These are phyloP conservation scores for Magnaporthiopsis incrustans DNA, from an alignment of 2,329 filamentous ascomycete species.

Conservation along the genomic window DNA sequence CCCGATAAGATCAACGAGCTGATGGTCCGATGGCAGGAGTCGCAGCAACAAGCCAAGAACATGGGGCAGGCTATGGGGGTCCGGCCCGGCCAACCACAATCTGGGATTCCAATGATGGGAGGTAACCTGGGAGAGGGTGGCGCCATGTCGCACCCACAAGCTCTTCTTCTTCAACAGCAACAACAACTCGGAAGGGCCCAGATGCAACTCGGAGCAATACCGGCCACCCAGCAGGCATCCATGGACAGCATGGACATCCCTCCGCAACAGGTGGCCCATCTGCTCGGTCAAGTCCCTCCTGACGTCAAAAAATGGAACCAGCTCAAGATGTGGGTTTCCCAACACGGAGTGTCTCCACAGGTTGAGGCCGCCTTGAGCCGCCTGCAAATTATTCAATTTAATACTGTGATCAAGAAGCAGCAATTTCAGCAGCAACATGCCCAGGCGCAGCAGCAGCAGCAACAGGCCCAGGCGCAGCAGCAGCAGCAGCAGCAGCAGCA, in stretches of 20 bases:
- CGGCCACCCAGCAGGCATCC: slow-evolving; percentile 12
- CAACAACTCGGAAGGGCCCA: slow-evolving; percentile 9
- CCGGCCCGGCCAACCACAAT: slow-evolving; percentile 18
- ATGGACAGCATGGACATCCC: slow-evolving; percentile 44
- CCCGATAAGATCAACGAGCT: slow-evolving; percentile 44
- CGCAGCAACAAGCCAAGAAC: slow-evolving; percentile 10
- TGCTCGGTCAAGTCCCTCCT: slow-evolving; percentile 21
- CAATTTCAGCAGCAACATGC: slow-evolving; percentile 10
- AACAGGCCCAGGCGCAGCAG: not conserved
- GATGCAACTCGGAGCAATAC: slow-evolving; percentile 14
- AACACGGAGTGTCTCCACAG: slow-evolving; percentile 20
- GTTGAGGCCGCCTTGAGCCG: not conserved
- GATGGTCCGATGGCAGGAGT: slow-evolving; percentile 37
- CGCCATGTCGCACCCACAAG: not conserved
- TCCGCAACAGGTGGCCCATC: slow-evolving; percentile 8
- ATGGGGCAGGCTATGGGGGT: slow-evolving; percentile 12
- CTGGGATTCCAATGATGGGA: not conserved
- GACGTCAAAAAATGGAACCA: slow-evolving; percentile 43
- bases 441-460: slow-evolving; percentile 10
- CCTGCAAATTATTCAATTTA: slow-evolving; percentile 33
- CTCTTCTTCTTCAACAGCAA: slow-evolving; percentile 11
- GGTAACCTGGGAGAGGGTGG: not conserved
- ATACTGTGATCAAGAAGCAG: slow-evolving; percentile 16
- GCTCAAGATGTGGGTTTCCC: slow-evolving; percentile 32
- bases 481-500: not conserved